Percentiles rank a stretch among this genome's conserved stretches.
phyloP scores from a whole-genome alignment of 257 asterid species.

The Solanum rostratum region DNA sequence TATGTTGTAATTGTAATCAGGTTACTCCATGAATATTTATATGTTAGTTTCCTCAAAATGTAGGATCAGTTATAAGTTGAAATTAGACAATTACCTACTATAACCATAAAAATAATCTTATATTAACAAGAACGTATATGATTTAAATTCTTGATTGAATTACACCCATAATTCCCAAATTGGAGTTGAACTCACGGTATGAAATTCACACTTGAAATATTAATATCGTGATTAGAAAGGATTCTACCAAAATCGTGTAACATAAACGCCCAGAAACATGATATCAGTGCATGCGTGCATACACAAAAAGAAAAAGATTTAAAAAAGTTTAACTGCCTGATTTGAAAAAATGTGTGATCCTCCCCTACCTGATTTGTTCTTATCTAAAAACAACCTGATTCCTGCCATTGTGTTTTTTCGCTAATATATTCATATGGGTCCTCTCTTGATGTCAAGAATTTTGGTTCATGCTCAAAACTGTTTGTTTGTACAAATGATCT shows the following conservation, averaged over 20 bases:
- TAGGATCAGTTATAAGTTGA: background rate
- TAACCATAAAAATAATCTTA: background rate
- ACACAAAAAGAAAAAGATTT: background rate
- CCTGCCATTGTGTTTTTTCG: background rate
- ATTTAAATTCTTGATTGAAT: background rate
- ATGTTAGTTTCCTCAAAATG: background rate
- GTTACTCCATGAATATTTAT: background rate
- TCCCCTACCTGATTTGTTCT: background rate
- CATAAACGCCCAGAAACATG: background rate
- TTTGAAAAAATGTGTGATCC: background rate
- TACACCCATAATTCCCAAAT: background rate
- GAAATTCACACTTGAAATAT: background rate
- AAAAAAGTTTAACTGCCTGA: background rate
- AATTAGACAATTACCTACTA: background rate
- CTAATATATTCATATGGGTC: background rate
- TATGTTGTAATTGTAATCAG: too few relatives aligned
- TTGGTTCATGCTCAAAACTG: background rate
- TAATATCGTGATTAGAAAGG: background rate
- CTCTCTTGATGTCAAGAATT: background rate
- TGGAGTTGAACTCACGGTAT: background rate
- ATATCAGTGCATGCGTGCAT: background rate
- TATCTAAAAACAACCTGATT: background rate
- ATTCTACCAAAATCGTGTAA: background rate
- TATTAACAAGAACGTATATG: background rate
- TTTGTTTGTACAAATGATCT: background rate